A percentile compares a stretch with the other conserved stretches of the same genome.
Conservation (phyloP, 495 filamentous ascomycete species). For the Penicillium odoratum region DNA sequence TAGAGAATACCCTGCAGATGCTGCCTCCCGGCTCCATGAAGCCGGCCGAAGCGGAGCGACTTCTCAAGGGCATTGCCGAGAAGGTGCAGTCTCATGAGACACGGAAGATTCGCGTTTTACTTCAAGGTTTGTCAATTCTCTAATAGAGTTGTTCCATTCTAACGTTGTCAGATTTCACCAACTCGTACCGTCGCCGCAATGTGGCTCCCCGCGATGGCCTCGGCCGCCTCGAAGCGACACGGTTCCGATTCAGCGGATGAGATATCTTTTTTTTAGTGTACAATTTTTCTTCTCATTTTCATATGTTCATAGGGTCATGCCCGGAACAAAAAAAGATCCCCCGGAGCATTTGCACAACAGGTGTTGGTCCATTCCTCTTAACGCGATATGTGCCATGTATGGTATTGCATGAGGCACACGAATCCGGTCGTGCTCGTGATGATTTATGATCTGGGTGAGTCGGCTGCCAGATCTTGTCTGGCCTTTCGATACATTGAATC, state of each 20-base stretch:
- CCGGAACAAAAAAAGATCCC: constrained; percentile 19
- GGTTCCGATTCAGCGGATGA: constrained; percentile 78
- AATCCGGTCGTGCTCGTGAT: constrained; percentile 22
- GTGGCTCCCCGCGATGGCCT: constrained; percentile 91
- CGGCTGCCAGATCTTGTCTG: constrained; percentile 14
- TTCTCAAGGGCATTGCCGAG: constrained; percentile 64
- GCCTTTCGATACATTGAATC: constrained; percentile 4
- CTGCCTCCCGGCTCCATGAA: constrained; percentile 80
- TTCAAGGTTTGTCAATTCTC: constrained; percentile 59
- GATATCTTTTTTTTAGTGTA: constrained; percentile 19
- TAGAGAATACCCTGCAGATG: constrained; percentile 78
- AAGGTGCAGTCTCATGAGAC: constrained; percentile 70
- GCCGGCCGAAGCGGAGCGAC: constrained; percentile 58
- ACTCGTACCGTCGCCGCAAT: constrained; percentile 87
- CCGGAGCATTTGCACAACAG: constrained; percentile 29
- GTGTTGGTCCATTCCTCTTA: constrained; percentile 17
- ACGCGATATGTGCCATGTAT: constrained; percentile 21
- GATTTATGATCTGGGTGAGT: constrained; percentile 27
- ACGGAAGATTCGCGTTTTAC: constrained; percentile 76
- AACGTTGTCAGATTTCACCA: constrained; percentile 74
- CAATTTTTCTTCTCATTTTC: constrained; percentile 15
- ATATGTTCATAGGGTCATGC: constrained; percentile 1
- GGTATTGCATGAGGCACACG: constrained; percentile 21
- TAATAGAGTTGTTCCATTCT: constrained; percentile 1
- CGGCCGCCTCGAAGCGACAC: constrained; percentile 76